Evolutionary conservation across 2,329 filamentous ascomycete species (phyloP).

Genomic region (Microdochium bolleyi): DNA sequence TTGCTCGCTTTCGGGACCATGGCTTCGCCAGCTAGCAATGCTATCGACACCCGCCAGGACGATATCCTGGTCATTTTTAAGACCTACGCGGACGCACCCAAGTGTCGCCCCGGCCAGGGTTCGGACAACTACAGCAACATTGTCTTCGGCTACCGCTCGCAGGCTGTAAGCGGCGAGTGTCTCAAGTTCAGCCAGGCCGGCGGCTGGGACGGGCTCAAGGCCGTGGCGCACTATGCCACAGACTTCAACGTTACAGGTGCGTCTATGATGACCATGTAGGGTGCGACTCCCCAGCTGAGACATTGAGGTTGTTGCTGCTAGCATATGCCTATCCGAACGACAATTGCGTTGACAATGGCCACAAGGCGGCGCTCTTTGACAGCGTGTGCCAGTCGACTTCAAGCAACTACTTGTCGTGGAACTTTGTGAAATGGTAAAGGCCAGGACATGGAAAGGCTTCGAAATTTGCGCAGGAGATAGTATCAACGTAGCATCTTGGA

Average conservation of each 20-base stretch:
- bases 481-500: not conserved
- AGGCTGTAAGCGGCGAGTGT: not conserved
- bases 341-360: not conserved
- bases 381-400: not conserved
- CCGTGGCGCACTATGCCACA: not conserved
- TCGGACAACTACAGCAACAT: not conserved
- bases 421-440: not conserved
- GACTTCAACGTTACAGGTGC: not conserved
- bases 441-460: not conserved
- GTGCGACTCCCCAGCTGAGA: too few species aligned
- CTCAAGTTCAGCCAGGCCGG: not conserved
- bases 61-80: not conserved
- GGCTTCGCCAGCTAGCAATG: not conserved
- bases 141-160: not conserved
- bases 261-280: too few species aligned
- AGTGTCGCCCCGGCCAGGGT: not conserved
- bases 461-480: not conserved
- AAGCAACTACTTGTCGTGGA: not conserved
- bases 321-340: not conserved
- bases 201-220: not conserved
- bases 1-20: not conserved
- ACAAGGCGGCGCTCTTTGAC: not conserved
- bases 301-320: too few species aligned
- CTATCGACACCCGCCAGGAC: not conserved
- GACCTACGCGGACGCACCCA: not conserved